These are phyloP conservation scores for Podospora appendiculata DNA, from an alignment of 495 filamentous ascomycete species.

Conservation along the genomic window DNA sequence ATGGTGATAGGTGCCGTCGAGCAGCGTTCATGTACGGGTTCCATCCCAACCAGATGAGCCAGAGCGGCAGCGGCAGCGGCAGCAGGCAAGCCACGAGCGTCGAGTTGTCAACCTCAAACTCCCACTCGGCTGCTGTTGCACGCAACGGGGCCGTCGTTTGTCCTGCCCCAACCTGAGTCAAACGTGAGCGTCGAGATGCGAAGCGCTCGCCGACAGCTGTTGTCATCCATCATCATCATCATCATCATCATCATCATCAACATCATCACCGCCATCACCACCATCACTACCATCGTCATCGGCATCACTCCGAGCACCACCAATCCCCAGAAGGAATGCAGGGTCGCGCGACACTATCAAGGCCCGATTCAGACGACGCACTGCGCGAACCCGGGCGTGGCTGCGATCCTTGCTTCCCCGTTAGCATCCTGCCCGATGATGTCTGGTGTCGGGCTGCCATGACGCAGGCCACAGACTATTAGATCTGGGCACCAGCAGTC, in stretches of 20 bases:
- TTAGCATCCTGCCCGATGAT: conserved; percentile 6
- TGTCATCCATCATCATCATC: neutral
- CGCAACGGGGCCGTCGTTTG: too few relatives aligned
- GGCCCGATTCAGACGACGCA: neutral
- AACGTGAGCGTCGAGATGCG: neutral
- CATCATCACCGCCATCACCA: too few relatives aligned
- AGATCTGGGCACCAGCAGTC: conserved; percentile 15
- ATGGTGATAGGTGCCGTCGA: conserved; percentile 1
- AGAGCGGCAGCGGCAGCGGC: neutral
- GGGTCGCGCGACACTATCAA: neutral
- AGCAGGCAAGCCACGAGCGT: conserved; percentile 4
- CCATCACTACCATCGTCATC: too few relatives aligned
- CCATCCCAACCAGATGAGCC: too few relatives aligned
- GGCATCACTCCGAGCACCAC: too few relatives aligned
- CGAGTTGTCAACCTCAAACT: neutral
- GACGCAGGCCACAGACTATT: conserved; percentile 11
- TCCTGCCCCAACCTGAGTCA: conserved; percentile 2
- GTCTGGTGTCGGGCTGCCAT: conserved; percentile 13
- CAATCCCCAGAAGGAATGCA: too few relatives aligned
- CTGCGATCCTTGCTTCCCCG: conserved; percentile 16
- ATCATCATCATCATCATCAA: too few relatives aligned
- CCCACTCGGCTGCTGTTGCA: too few relatives aligned
- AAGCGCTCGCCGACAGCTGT: neutral
- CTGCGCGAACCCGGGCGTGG: conserved; percentile 6
- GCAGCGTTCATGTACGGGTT: neutral